Evolutionary conservation across 2,329 filamentous ascomycete genomes (phyloP).

Genomic region (Plectosphaerella plurivora): DNA sequence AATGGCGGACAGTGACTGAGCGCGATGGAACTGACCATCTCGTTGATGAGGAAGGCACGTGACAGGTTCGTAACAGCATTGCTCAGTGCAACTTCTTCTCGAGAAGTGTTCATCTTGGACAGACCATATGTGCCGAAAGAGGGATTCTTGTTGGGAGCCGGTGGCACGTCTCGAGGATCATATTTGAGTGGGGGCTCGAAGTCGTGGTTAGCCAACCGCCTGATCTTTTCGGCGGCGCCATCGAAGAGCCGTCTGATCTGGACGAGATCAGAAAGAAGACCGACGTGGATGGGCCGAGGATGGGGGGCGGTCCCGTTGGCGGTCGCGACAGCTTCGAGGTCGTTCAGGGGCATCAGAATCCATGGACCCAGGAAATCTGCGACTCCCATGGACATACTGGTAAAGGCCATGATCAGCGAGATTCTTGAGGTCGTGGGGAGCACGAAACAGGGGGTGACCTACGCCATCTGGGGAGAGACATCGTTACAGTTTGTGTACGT

Average conservation of each 20-base stretch:
- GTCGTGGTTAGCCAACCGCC: slow-evolving; percentile 71
- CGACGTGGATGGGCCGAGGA: slow-evolving; percentile 73
- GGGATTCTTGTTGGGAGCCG: slow-evolving; percentile 20
- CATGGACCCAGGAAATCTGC: slow-evolving; percentile 49
- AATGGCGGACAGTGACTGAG: slow-evolving; percentile 78
- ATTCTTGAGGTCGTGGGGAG: too few species aligned
- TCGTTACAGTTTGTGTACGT: too few species aligned
- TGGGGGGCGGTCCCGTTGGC: slow-evolving; percentile 74
- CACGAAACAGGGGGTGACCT: too few species aligned
- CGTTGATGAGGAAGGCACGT: slow-evolving; percentile 74
- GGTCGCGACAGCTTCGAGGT: slow-evolving; percentile 74
- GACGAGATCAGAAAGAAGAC: slow-evolving; percentile 77
- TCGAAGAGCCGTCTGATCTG: slow-evolving; percentile 79
- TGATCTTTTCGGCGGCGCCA: slow-evolving; percentile 72
- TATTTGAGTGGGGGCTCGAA: slow-evolving; percentile 49
- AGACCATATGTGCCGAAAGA: slow-evolving; percentile 56
- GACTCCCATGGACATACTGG: slow-evolving; percentile 57
- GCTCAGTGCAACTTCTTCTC: slow-evolving; percentile 75
- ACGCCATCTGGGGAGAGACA: too few species aligned
- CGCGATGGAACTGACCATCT: slow-evolving; percentile 77
- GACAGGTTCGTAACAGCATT: slow-evolving; percentile 74
- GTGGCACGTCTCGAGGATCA: background rate
- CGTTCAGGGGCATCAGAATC: slow-evolving; percentile 74
- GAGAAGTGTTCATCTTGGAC: slow-evolving; percentile 68
- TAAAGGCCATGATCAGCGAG: too few species aligned